Evolutionary conservation across 345 rosid genomes (phyloP).

Genomic region (Citrus medica): DNA sequence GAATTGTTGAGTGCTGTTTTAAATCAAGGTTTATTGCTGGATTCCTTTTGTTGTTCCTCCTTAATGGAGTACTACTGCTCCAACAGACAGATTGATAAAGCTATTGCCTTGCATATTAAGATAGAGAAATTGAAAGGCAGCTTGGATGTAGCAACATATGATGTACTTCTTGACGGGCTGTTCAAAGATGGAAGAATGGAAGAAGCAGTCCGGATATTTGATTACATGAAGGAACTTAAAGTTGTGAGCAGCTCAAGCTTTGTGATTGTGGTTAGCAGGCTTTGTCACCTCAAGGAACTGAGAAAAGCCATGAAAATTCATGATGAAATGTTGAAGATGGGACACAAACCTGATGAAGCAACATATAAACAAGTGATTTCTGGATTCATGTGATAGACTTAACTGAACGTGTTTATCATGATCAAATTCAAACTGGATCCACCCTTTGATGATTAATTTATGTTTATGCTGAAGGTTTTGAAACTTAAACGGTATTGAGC

Average conservation of each 20-base stretch:
- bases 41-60: constrained; percentile 38
- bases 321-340: constrained; percentile 68
- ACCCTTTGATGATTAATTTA: neutral
- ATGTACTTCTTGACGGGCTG: constrained; percentile 43
- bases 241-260: constrained; percentile 44
- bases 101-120: constrained; percentile 40
- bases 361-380: constrained; percentile 57
- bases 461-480: neutral
- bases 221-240: constrained; percentile 42
- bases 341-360: constrained; percentile 53
- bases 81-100: constrained; percentile 44
- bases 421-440: neutral
- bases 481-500: neutral
- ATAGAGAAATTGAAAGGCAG: constrained; percentile 45
- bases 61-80: constrained; percentile 55
- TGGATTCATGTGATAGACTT: constrained; percentile 33
- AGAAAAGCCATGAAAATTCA: constrained; percentile 69
- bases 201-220: constrained; percentile 47
- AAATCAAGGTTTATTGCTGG: constrained; percentile 48
- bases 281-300: constrained; percentile 48
- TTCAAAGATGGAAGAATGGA: constrained; percentile 38
- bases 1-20: constrained; percentile 45
- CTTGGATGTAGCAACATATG: constrained; percentile 48
- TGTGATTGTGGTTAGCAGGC: constrained; percentile 40
- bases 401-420: neutral